Percentiles rank a stretch among this genome's conserved stretches.
phyloP scores from a whole-genome alignment of 1,284 basidiomycete species.

The Blastosporella zonata region DNA sequence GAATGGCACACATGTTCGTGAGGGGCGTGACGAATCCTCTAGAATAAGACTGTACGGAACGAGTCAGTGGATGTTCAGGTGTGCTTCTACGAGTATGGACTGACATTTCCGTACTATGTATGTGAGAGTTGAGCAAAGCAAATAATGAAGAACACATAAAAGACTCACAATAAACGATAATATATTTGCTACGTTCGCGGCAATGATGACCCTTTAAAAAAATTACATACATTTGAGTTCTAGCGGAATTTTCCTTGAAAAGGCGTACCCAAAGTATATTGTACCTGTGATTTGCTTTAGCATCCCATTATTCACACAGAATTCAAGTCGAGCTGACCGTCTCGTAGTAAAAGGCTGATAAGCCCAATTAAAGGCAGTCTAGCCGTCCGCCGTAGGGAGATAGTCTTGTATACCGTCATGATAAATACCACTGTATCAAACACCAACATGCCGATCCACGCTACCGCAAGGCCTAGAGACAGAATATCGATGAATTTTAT shows the following conservation, averaged over 20 bases:
- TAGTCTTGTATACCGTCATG: slow-evolving; percentile 42
- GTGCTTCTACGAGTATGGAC: neutral
- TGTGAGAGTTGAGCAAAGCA: neutral
- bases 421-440: slow-evolving; percentile 39
- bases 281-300: slow-evolving; percentile 23
- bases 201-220: slow-evolving; percentile 31
- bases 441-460: slow-evolving; percentile 37
- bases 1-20: slow-evolving; percentile 32
- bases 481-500: neutral
- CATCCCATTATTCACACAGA: neutral
- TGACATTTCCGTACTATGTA: slow-evolving; percentile 23
- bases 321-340: neutral
- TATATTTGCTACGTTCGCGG: slow-evolving; percentile 34
- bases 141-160: slow-evolving; percentile 16
- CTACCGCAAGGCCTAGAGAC: slow-evolving; percentile 28
- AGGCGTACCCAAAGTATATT: slow-evolving; percentile 35
- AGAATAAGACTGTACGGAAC: slow-evolving; percentile 25
- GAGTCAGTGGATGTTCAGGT: neutral
- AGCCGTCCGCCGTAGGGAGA: slow-evolving; percentile 23
- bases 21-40: slow-evolving; percentile 32
- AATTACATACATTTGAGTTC: neutral
- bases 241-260: neutral
- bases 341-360: neutral
- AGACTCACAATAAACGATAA: slow-evolving; percentile 27
- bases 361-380: neutral